Evolutionary conservation across 257 asterid genomes (phyloP), one percentile per base, ranked within the genome.

Genomic region (Forsythia viridissima): DNA sequence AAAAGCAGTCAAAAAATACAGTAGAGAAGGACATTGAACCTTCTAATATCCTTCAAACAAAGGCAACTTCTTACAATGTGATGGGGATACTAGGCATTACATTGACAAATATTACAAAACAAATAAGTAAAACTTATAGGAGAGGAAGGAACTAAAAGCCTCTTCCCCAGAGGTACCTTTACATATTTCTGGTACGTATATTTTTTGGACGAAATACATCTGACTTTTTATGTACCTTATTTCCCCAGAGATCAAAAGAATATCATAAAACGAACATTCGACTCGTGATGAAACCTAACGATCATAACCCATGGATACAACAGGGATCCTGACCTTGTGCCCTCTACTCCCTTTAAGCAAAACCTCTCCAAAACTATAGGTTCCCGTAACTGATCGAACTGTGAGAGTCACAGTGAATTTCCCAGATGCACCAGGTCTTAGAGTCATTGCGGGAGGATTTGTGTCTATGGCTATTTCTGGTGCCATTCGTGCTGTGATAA

Each of bases 391-490:
- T n/a, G 97, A 88, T 65, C 99, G 88, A 20, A 87, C 90, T 0
- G 98, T 87, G 73, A 96, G 96, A 3, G 97, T 92, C 16, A 96
- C 88, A 0, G 93, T 77, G 77, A 96, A 87, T 69, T 83, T 80
- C 44, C 88, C 80, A 6, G 97, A 89, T n/a, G 86, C 87, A 43
- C 98, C 96, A 2, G 93, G 88, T 51, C 90, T 85, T 20, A 96
- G 81, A n/a, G 99, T 96, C 95, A 96, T 96, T n/a, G 99, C 99
- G 4, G 96, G 93, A 76, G 99, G 99, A 71, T 46, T 83, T 52
- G 96, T 89, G 76, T 96, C 99, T 36, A 96, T 90, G 73, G 98
- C 98, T 2, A 96, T 57, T 61, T 90, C 93, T 41, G 98, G 97
- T 18, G 96, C 91, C 99, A 96, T 96, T 85, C 97, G 83, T 73